These are phyloP conservation scores for Globisporangium echinulatum DNA, from an alignment of 352 stramenopile genomes.

Conservation along the genomic window DNA sequence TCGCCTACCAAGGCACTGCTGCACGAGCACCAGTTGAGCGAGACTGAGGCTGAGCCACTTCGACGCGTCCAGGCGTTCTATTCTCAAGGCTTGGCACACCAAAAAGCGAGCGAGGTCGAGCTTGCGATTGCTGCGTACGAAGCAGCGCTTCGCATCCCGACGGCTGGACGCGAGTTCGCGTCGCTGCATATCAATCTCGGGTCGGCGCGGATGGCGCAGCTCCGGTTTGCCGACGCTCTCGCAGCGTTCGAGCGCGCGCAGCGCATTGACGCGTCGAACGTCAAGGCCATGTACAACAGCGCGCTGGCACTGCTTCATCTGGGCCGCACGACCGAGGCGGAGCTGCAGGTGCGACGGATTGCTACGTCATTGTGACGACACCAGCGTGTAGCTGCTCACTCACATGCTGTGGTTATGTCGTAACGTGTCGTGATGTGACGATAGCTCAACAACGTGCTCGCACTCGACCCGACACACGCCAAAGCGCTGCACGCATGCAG, in stretches of 20 bases:
- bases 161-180: conserved; percentile 33
- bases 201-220: conserved; percentile 40
- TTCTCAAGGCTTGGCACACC: conserved; percentile 45
- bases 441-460: conserved; percentile 27
- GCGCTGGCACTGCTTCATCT: conserved; percentile 47
- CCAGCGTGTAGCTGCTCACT: not conserved
- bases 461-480: conserved; percentile 27
- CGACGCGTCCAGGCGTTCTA: conserved; percentile 45
- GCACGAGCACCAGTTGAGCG: not conserved
- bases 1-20: not conserved
- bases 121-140: conserved; percentile 47
- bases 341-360: conserved; percentile 23
- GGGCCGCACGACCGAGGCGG: conserved; percentile 15
- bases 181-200: conserved; percentile 69
- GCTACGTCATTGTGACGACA: not conserved
- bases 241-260: conserved; percentile 31
- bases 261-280: conserved; percentile 43
- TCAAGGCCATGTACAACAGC: conserved; percentile 55
- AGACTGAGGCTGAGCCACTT: conserved; percentile 12
- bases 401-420: conserved; percentile 1
- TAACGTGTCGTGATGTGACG: not conserved
- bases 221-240: conserved; percentile 28
- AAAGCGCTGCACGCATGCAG: conserved; percentile 28
- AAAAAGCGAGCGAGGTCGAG: conserved; percentile 44
- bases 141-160: conserved; percentile 28